These are phyloP conservation scores for Chaetoceros muelleri DNA, from an alignment of 108 stramenopile species.

Conservation along the genomic window DNA sequence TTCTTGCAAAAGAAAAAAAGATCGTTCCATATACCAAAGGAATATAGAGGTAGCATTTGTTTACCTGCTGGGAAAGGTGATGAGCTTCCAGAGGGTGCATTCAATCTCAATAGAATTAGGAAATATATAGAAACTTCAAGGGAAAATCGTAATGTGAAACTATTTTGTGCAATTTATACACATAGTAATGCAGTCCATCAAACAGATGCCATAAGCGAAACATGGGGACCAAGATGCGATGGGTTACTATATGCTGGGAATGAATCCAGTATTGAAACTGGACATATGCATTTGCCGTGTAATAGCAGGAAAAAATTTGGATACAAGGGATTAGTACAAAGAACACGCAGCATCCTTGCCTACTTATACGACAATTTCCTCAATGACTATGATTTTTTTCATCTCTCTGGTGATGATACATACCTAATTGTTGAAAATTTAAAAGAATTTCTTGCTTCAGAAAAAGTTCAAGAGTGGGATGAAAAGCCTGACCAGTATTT, in stretches of 20 bases:
- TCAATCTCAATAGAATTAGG: too few species aligned
- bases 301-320: too few species aligned
- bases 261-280: too few species aligned
- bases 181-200: neutral
- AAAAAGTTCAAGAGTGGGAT: too few species aligned
- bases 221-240: slow-evolving; percentile 59
- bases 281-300: too few species aligned
- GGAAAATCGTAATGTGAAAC: neutral
- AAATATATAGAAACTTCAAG: too few species aligned
- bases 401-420: slow-evolving; percentile 16
- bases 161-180: slow-evolving; percentile 7
- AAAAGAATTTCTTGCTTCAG: neutral
- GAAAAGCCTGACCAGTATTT: neutral
- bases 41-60: too few species aligned
- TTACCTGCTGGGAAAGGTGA: too few species aligned
- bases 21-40: too few species aligned
- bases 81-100: too few species aligned
- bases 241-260: slow-evolving; percentile 65
- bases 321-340: slow-evolving; percentile 6
- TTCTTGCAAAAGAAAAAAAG: too few species aligned
- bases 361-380: slow-evolving; percentile 7
- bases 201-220: slow-evolving; percentile 20
- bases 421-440: slow-evolving; percentile 11
- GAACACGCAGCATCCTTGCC: too few species aligned
- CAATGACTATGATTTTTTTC: slow-evolving; percentile 14